A percentile compares a stretch with the other conserved stretches of the same genome.
phyloP scores from a whole-genome alignment of 176 grass and related monocot genomes.

The Musa troglodytarum region DNA sequence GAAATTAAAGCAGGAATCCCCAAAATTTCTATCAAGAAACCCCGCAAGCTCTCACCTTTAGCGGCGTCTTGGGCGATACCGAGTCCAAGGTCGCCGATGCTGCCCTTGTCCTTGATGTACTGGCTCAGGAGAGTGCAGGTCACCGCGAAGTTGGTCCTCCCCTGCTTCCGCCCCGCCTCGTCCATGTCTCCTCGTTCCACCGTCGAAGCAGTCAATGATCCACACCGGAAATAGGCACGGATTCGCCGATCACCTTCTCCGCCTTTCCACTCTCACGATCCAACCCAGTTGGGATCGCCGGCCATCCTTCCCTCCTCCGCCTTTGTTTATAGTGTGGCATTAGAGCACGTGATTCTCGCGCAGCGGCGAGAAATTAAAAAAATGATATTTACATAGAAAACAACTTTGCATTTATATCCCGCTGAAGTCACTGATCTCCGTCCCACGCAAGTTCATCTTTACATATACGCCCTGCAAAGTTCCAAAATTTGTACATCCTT shows the following conservation, averaged over 20 bases:
- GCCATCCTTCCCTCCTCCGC: neutral
- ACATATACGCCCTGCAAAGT: no score
- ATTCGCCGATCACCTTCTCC: neutral
- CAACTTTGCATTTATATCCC: no score
- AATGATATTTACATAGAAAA: no score
- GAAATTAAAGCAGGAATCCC: neutral
- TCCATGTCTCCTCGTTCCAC: slow-evolving; percentile 9
- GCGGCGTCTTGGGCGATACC: slow-evolving; percentile 29
- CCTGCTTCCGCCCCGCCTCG: slow-evolving; percentile 7
- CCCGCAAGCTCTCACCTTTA: neutral
- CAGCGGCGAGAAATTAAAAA: no score
- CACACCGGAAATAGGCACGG: no score
- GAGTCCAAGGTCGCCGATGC: slow-evolving; percentile 56
- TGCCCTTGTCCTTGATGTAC: slow-evolving; percentile 82
- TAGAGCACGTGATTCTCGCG: neutral
- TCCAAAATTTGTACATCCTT: no score
- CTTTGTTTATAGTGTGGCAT: neutral
- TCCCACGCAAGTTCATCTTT: no score
- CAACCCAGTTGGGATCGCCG: neutral
- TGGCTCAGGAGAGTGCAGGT: slow-evolving; percentile 80
- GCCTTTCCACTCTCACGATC: neutral
- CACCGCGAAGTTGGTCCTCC: slow-evolving; percentile 57
- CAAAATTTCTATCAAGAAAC: neutral
- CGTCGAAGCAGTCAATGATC: neutral
- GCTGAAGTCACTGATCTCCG: no score